Conservation (phyloP, 2,329 filamentous ascomycete genomes). For the Cytospora chrysosperma region DNA sequence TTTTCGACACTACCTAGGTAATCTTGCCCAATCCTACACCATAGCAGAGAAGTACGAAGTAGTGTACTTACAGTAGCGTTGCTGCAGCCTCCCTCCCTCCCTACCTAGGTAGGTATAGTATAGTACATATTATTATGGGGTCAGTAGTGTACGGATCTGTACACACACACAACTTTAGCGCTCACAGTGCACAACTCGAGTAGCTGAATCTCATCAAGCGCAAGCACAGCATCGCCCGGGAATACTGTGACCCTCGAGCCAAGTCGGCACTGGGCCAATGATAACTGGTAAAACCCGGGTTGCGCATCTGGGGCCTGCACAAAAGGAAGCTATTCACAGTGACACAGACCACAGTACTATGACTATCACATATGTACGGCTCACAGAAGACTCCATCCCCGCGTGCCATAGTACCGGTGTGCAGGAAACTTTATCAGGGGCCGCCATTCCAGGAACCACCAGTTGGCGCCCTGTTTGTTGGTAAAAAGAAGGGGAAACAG, state of each 20-base stretch:
- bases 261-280: conserved; percentile 6
- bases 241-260: not conserved
- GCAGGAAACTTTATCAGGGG: conserved; percentile 5
- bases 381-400: not conserved
- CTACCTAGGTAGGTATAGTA: too few species aligned
- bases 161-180: not conserved
- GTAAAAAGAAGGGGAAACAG: not conserved
- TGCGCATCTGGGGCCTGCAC: conserved; percentile 6
- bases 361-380: not conserved
- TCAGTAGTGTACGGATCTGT: not conserved
- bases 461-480: not conserved
- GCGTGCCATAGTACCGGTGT: not conserved
- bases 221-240: not conserved
- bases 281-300: not conserved
- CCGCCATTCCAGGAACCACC: not conserved
- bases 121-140: too few species aligned
- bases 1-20: not conserved
- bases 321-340: not conserved
- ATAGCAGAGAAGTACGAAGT: not conserved
- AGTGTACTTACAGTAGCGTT: conserved; percentile 3
- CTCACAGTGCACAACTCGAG: not conserved
- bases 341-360: not conserved
- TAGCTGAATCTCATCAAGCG: not conserved
- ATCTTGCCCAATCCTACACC: not conserved
- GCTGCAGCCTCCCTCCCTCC: not conserved